These are phyloP conservation scores for Platismatia glauca DNA, from an alignment of 495 filamentous ascomycete species.

Conservation along the genomic window DNA sequence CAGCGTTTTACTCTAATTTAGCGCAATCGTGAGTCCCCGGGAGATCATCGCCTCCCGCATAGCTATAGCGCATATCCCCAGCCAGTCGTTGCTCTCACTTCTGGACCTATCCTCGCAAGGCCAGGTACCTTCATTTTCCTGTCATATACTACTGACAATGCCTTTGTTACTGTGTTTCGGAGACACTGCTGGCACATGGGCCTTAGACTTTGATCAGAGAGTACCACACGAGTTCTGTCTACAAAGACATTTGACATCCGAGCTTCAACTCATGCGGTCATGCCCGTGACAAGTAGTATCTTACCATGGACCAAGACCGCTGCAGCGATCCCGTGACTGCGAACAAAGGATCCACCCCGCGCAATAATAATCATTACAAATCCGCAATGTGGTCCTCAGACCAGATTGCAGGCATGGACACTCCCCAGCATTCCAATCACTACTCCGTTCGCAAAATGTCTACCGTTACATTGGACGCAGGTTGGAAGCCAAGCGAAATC, in stretches of 20 bases:
- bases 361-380: neutral
- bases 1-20: neutral
- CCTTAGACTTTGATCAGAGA: no score
- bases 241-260: neutral
- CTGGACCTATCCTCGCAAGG: neutral
- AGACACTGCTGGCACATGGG: no score
- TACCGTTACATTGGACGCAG: neutral
- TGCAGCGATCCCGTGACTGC: neutral
- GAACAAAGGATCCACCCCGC: neutral
- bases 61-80: no score
- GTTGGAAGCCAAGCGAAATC: neutral
- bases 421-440: neutral
- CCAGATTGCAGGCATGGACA: no score
- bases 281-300: no score
- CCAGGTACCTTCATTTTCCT: neutral
- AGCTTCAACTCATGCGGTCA: neutral
- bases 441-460: neutral
- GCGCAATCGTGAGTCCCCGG: neutral
- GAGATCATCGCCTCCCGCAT: neutral
- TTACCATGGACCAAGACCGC: no score
- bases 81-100: no score
- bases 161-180: no score
- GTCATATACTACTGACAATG: no score
- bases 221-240: no score
- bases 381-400: no score